These are phyloP conservation scores for Blastobotrys malaysiensis DNA, from an alignment of 1,139 yeast genomes.

Conservation along the genomic window DNA sequence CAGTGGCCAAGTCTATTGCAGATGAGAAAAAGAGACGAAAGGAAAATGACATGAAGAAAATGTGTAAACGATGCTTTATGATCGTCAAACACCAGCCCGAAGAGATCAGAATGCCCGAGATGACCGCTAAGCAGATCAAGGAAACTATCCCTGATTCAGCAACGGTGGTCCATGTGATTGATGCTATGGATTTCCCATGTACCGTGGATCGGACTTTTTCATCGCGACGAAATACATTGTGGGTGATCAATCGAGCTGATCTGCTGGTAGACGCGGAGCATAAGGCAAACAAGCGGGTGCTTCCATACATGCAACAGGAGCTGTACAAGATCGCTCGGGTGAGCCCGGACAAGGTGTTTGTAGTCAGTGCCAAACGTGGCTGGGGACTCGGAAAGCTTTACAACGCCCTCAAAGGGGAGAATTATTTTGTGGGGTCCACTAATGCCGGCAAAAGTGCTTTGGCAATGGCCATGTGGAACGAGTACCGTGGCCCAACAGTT, in stretches of 20 bases:
- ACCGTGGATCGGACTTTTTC: conserved; percentile 43
- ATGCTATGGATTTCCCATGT: conserved; percentile 67
- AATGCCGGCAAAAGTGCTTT: conserved; percentile 75
- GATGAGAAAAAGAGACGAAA: conserved; percentile 8
- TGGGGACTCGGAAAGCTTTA: conserved; percentile 47
- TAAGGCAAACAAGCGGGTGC: conserved; percentile 37
- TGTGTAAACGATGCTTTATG: conserved; percentile 18
- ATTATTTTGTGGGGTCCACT: conserved; percentile 64
- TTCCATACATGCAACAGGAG: conserved; percentile 43
- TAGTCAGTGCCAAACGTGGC: conserved; percentile 45
- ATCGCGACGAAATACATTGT: conserved; percentile 36
- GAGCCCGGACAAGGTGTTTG: conserved; percentile 42
- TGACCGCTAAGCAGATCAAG: conserved; percentile 27
- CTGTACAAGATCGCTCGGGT: conserved; percentile 40
- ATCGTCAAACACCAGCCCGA: conserved; percentile 12
- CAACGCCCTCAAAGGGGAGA: conserved; percentile 37
- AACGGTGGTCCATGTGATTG: conserved; percentile 54
- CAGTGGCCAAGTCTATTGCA: conserved; percentile 8
- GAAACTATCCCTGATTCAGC: conserved; percentile 44
- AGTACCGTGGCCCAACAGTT: conserved; percentile 10
- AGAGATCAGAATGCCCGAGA: conserved; percentile 15
- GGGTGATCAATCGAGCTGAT: conserved; percentile 58
- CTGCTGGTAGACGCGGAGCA: conserved; percentile 39
- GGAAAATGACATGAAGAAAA: conserved; percentile 11
- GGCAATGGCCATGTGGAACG: conserved; percentile 15